Conservation (phyloP, 2,329 filamentous ascomycete genomes). For the Hypoxylon sp. region DNA sequence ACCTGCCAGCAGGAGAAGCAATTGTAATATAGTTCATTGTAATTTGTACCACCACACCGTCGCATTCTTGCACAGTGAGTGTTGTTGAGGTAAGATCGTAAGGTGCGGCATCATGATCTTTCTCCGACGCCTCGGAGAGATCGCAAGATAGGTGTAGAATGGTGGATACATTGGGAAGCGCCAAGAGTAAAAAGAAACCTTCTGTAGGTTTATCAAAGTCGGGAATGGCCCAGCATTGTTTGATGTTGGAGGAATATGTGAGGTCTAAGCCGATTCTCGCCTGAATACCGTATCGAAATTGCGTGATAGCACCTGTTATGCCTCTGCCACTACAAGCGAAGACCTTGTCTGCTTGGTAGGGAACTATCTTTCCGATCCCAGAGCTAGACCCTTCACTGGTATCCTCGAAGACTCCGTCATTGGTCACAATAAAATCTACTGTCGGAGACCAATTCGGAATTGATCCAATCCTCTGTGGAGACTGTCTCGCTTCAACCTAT, state of each 20-base stretch:
- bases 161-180: conserved; percentile 65
- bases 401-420: conserved; percentile 48
- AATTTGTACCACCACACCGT: conserved; percentile 66
- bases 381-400: conserved; percentile 66
- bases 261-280: conserved; percentile 75
- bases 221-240: conserved; percentile 68
- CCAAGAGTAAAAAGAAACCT: conserved; percentile 63
- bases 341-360: conserved; percentile 66
- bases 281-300: conserved; percentile 78
- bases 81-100: conserved; percentile 71
- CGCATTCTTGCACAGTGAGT: conserved; percentile 59
- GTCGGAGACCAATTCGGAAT: conserved; percentile 76
- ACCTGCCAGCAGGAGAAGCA: conserved; percentile 57
- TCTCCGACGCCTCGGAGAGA: conserved; percentile 62
- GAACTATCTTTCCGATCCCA: conserved; percentile 44
- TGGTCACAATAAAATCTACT: conserved; percentile 69
- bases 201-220: conserved; percentile 44
- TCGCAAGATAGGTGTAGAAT: conserved; percentile 66
- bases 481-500: conserved; percentile 69
- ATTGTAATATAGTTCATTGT: conserved; percentile 66
- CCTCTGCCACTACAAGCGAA: conserved; percentile 78
- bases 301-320: conserved; percentile 73
- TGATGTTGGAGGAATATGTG: conserved; percentile 65
- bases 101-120: conserved; percentile 58
- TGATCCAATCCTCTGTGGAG: conserved; percentile 68